Percentiles rank a stretch among this genome's conserved stretches.
phyloP scores from a whole-genome alignment of 2,329 filamentous ascomycete genomes.

The Botrytis pseudocinerea region DNA sequence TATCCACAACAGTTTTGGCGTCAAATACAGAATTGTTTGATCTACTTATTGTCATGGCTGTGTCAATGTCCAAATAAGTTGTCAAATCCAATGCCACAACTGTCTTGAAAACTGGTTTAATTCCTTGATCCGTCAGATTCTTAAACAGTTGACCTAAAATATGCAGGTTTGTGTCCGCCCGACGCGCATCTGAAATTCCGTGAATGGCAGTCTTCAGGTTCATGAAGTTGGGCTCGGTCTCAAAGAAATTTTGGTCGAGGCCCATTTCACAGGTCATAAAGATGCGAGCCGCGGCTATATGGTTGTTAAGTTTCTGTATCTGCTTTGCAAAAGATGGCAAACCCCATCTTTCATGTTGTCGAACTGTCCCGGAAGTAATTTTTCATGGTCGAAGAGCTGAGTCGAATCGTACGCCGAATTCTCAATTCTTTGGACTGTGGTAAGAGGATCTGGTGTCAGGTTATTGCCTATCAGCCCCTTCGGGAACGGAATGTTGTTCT shows the following conservation, averaged over 20 bases:
- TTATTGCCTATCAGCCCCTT: background rate
- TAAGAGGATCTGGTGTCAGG: background rate
- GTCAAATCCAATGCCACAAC: background rate
- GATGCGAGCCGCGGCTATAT: background rate
- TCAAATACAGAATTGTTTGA: background rate
- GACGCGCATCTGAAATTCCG: background rate
- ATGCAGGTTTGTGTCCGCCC: background rate
- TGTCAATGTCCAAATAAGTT: background rate
- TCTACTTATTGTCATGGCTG: background rate
- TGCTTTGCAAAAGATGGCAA: background rate
- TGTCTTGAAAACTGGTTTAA: background rate
- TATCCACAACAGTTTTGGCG: background rate
- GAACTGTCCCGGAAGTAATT: background rate
- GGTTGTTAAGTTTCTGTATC: background rate
- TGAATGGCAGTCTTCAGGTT: background rate
- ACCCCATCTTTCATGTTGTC: too few species aligned
- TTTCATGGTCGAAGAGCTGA: background rate
- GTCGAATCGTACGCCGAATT: background rate
- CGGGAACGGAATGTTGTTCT: background rate
- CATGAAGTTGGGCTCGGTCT: background rate
- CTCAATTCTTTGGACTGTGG: background rate
- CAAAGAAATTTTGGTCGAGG: background rate
- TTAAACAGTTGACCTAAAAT: accelerated
- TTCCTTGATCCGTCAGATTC: accelerated
- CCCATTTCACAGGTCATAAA: background rate